phyloP scores from a whole-genome alignment of 257 asterid species.

The Fraxinus anomala region DNA sequence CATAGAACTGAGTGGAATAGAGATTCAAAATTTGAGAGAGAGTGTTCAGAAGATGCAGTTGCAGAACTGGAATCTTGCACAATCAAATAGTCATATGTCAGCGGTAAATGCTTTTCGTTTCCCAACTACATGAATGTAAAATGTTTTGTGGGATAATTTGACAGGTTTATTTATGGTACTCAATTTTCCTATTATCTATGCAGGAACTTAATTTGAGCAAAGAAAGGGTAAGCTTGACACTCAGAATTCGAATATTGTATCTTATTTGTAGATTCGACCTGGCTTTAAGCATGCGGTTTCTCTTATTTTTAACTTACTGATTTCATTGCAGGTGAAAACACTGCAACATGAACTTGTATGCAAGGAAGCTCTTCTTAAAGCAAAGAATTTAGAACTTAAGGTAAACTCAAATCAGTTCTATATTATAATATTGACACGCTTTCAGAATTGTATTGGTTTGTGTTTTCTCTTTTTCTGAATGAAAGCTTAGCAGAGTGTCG shows the following conservation, averaged over 20 bases:
- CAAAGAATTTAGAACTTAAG: constrained; percentile 47
- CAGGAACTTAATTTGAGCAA: constrained; percentile 77
- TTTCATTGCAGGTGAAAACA: constrained; percentile 54
- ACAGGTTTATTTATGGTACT: constrained; percentile 16
- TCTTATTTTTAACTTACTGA: background rate
- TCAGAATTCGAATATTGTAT: background rate
- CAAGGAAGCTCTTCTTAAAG: constrained; percentile 70
- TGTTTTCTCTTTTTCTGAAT: background rate
- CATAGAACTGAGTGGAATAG: constrained; percentile 72
- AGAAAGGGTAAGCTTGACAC: constrained; percentile 56
- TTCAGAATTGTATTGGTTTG: too few species aligned
- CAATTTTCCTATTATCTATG: constrained; percentile 24
- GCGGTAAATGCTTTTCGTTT: constrained; percentile 49
- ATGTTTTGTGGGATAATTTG: background rate
- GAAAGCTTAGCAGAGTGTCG: background rate
- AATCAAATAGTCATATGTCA: constrained; percentile 68
- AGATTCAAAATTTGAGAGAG: constrained; percentile 61
- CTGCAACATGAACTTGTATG: constrained; percentile 76
- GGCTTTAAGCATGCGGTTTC: background rate
- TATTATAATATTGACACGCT: background rate
- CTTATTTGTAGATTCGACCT: background rate
- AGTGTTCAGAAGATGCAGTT: constrained; percentile 76
- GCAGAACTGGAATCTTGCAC: constrained; percentile 90
- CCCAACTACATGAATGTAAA: background rate
- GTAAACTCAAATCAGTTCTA: constrained; percentile 18